These are phyloP conservation scores for Solanum etuberosum DNA, from an alignment of 257 asterid species.

Conservation along the genomic window DNA sequence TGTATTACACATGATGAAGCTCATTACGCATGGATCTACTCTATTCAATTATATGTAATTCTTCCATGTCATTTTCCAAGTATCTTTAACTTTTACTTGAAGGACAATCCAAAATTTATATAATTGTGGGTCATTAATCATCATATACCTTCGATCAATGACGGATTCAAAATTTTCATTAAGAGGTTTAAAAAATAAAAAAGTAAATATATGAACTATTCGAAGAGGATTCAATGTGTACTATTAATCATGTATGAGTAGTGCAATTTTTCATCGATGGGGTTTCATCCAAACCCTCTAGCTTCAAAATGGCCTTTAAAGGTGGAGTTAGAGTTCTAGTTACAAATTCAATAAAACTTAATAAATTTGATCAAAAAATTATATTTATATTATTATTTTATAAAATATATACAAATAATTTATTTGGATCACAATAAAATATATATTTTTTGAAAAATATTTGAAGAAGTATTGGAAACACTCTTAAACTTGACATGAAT, in stretches of 20 bases:
- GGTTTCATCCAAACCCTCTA: too few species aligned
- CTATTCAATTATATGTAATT: background rate
- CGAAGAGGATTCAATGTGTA: background rate
- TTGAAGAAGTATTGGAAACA: too few species aligned
- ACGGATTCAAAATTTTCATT: too few species aligned
- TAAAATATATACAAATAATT: too few species aligned
- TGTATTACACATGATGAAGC: background rate
- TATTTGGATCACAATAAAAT: background rate
- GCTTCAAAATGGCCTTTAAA: too few species aligned
- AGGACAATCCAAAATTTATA: conserved; percentile 10
- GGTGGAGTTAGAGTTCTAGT: background rate
- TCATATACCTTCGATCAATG: background rate
- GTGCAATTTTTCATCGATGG: background rate
- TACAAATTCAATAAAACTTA: background rate
- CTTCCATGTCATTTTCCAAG: background rate
- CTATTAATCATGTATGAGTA: too few species aligned
- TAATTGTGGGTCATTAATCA: conserved; percentile 5
- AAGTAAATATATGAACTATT: too few species aligned
- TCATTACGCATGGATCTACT: conserved; percentile 3
- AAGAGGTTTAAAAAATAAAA: too few species aligned
- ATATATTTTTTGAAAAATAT: too few species aligned
- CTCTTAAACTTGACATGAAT: too few species aligned
- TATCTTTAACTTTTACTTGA: conserved; percentile 4
- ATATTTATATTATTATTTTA: too few species aligned
- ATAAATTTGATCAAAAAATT: too few species aligned